Percentiles rank a stretch among this genome's conserved stretches.
These are phyloP conservation scores for Begonia fuchsioides DNA, from an alignment of 306 rosid genomes.

Conservation along the genomic window DNA sequence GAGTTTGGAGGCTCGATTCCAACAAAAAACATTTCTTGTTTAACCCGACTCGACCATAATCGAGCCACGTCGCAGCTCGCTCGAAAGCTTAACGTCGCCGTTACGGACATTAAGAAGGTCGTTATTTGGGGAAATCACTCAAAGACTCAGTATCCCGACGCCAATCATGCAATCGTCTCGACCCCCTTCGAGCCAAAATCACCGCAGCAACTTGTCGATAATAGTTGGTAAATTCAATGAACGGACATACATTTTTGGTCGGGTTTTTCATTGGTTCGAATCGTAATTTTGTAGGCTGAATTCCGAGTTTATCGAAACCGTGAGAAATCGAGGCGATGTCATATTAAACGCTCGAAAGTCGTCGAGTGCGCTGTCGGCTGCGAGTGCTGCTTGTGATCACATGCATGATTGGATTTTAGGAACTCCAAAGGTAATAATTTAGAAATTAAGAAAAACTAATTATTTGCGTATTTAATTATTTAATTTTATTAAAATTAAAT, in stretches of 20 bases:
- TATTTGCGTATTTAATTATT: background rate
- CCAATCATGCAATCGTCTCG: slow-evolving; percentile 53
- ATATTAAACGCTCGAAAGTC: slow-evolving; percentile 44
- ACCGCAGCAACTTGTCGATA: slow-evolving; percentile 44
- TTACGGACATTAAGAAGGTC: slow-evolving; percentile 61
- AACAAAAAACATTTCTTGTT: slow-evolving; percentile 64
- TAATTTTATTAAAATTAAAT: background rate
- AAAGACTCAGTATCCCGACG: slow-evolving; percentile 84
- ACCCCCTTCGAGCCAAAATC: slow-evolving; percentile 20
- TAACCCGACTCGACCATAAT: slow-evolving; percentile 78
- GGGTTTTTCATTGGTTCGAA: background rate
- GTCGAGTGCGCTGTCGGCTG: slow-evolving; percentile 57
- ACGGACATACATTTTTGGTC: background rate
- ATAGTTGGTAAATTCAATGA: slow-evolving; percentile 31
- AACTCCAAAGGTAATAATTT: slow-evolving; percentile 43
- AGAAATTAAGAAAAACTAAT: background rate
- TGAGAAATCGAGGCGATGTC: slow-evolving; percentile 56
- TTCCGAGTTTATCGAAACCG: slow-evolving; percentile 46
- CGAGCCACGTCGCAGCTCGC: slow-evolving; percentile 82
- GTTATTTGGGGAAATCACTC: slow-evolving; percentile 95
- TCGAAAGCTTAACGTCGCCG: slow-evolving; percentile 51
- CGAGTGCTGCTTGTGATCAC: slow-evolving; percentile 70
- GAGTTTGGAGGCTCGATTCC: slow-evolving; percentile 77
- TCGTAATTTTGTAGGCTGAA: slow-evolving; percentile 49
- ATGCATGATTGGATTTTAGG: slow-evolving; percentile 58